phyloP scores from a whole-genome alignment of 441 rosid genomes.

The Erodium moschatum region DNA sequence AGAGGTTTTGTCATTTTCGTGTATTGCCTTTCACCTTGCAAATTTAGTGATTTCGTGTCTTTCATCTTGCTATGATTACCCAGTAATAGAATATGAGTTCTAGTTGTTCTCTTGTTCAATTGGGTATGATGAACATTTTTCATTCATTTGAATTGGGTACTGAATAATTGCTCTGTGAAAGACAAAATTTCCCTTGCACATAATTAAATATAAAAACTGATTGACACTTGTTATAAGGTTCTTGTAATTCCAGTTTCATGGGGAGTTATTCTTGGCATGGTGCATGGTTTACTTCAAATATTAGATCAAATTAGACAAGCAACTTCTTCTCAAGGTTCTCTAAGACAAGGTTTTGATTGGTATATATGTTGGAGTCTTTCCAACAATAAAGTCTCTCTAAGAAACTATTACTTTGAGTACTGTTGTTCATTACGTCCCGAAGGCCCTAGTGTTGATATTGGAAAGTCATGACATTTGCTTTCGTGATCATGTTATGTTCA shows the following conservation, averaged over 20 bases:
- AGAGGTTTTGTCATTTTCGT: too few species aligned
- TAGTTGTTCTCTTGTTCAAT: not conserved
- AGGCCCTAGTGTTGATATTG: constrained; percentile 95
- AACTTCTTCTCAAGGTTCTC: constrained; percentile 35
- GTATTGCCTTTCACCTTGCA: too few species aligned
- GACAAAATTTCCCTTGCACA: too few species aligned
- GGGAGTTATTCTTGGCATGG: constrained; percentile 93
- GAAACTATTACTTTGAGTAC: constrained; percentile 90
- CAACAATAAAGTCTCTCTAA: constrained; percentile 78
- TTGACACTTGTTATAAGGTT: constrained; percentile 88
- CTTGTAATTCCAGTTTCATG: constrained; percentile 83
- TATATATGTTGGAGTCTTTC: constrained; percentile 76
- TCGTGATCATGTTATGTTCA: too few species aligned
- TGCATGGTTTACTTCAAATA: constrained; percentile 88
- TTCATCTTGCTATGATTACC: not conserved
- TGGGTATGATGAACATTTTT: too few species aligned
- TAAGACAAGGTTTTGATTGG: constrained; percentile 61
- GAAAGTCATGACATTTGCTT: constrained; percentile 90
- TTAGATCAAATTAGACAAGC: constrained; percentile 70
- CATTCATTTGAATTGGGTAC: not conserved
- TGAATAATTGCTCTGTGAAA: not conserved
- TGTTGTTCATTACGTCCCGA: constrained; percentile 90
- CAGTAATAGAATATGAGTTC: not conserved
- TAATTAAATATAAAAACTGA: constrained; percentile 66
- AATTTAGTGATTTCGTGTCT: too few species aligned